Evolutionary conservation across 495 filamentous ascomycete genomes (phyloP), one percentile per base, ranked within the genome.

Genomic region (Penicillium robsamsonii): DNA sequence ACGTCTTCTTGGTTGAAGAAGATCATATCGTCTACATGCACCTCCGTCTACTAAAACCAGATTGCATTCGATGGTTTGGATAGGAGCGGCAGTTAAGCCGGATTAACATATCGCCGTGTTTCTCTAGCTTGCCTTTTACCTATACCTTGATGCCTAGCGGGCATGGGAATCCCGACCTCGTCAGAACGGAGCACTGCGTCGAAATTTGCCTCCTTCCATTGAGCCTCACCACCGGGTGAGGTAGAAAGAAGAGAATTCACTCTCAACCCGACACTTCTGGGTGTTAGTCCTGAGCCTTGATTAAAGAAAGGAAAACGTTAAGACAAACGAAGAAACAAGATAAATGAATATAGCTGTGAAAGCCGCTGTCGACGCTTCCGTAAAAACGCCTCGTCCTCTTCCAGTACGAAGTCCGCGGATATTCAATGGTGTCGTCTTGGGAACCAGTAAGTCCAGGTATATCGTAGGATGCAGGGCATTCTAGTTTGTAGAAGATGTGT

Each of bases 291-390:
- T 15, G 5, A n/a, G 11, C 30, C 9, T 3, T 10, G 2, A 33
- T 33, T 4, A 10, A 33, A 11, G 9, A 33, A 33, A 33, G 10
- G 11, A 15, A 37, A n/a, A 37, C 15, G 7, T 37, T 3, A 37
- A n/a, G 6, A 27, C 35, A 37, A 37, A 15, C 4, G 33, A 15
- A 37, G 35, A n/a, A 8, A 37, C 35, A 37, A 15, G 33, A 37
- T 18, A 29, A n/a, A n/a, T n/a, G n/a, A 33, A 49, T 31, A n/a
- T 48, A 56, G 25, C 12, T 41, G 22, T 56, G 53, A 15, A 35
- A 40, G 1, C 53, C 53, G 20, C 33, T 56, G 15, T 47, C 43
- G 2, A 55, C 25, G 5, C 30, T 38, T 5, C 44, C 45, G 15
- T 35, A 33, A 25, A 35, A 46, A 5, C 35, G 15, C 37, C 20